Evolutionary conservation across 495 filamentous ascomycete genomes (phyloP), one percentile per base, ranked within the genome.

Genomic region (Aspergillus bertholletiae): DNA sequence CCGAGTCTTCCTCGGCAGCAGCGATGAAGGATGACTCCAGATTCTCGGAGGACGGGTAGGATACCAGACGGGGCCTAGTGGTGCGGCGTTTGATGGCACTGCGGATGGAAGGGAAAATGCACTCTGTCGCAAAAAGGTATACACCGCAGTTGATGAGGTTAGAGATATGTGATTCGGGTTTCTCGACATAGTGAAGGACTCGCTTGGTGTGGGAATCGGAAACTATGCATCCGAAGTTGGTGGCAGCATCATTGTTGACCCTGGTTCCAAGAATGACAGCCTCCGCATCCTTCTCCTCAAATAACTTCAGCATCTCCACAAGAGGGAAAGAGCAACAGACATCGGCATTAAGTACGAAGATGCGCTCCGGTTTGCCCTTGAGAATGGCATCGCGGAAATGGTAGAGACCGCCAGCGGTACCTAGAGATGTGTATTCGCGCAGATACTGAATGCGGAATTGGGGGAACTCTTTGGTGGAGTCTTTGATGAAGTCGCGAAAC

Each of bases 61-160:
- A 95, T 49, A 95, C 77, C 24, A 99, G 79, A 46, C 92, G 89
- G 23, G 92, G 91, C 39, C 95, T 87, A 65, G 95, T 90, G 46
- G 89, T 85, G 71, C 96, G 91, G 63, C 92, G 90, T 78, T 96
- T 96, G 78, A 99, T 97, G 59, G 93, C 92, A 56, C 80, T 90
- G 64, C 88, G 90, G 69, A 99, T 96, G 53, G 90, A 88, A 40
- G 94, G 92, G 84, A 99, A 97, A 71, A 99, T 94, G 70, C 86
- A 88, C 58, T 97, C 91, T 62, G 93, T 92, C 22, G 87, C 79
- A 74, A 99, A 99, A 46, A 99, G 87, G 73, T 99, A 99, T 56
- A 99, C 95, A 52, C 94, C 94, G 71, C 94, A 97, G 80, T 99
- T 99, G 82, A 99, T 99, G 46, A 99, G 80, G 71, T 97, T 97